Evolutionary conservation across 306 rosid species (phyloP).

Genomic region (Castanopsis chinensis): DNA sequence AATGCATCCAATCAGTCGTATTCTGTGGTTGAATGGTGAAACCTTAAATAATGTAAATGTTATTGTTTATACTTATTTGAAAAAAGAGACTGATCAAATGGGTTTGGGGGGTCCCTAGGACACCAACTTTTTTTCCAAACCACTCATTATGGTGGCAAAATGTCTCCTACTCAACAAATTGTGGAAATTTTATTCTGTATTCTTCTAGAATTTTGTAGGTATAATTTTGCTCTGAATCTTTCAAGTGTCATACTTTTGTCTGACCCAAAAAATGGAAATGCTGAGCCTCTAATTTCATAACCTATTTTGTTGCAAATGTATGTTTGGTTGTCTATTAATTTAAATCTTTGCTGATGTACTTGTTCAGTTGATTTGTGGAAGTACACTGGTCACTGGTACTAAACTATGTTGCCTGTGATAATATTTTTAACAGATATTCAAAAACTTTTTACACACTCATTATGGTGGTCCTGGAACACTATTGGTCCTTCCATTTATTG

Average conservation of each 20-base stretch:
- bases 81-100: neutral
- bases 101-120: neutral
- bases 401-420: constrained; percentile 5
- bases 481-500: constrained; percentile 70
- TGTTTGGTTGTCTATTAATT: neutral
- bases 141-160: neutral
- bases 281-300: neutral
- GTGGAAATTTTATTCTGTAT: neutral
- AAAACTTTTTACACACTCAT: constrained; percentile 71
- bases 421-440: constrained; percentile 58
- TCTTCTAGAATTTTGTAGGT: neutral
- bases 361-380: neutral
- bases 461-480: constrained; percentile 97
- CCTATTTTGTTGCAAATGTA: constrained; percentile 1
- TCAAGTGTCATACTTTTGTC: neutral
- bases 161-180: neutral
- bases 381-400: neutral
- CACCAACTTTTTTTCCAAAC: too few species aligned
- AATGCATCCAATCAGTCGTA: neutral
- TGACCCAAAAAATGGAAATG: neutral
- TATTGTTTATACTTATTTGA: neutral
- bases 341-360: neutral
- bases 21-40: neutral
- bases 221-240: neutral
- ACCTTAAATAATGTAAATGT: neutral